Base-by-base conservation (phyloP, 352 stramenopile species). In the Pythium grandisporangium region DNA sequence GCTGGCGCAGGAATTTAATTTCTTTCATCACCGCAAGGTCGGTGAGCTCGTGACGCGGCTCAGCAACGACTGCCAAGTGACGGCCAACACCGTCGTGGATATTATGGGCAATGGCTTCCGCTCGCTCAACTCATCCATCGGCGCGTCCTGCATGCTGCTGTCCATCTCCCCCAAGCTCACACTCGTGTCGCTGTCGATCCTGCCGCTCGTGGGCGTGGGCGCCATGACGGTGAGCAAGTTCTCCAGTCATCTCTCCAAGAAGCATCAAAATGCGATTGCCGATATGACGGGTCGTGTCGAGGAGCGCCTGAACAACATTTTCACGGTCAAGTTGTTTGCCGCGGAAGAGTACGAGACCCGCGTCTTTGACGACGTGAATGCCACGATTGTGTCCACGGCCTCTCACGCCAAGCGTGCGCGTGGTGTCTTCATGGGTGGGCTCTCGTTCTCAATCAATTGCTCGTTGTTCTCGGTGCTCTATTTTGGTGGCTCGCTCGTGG, bases 381-480 rank as follows among this genome's bases (percentile, higher is more conserved):
- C 45, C 20, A 42, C 37, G 36, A 87, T 90, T 42, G 55, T 90
- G n/a, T 41, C 51, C 23, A 85, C 91, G 37, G 72, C 76, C 7
- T 56, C 70, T 11, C 67, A 63, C 8, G 78, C 79, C 16, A 91
- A 93, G 47, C 61, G 61, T 20, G 81, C 82, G n/a, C 71, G 82
- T 43, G 87, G 84, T 6, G 30, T 91, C n/a, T 96, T 96, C 53
- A 95, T 93, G 79, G 82, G 84, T 10, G 75, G 73, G 0, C 66
- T 96, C 12, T 93, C 81, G 48, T 50, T 93, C 37, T 91, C 80
- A 29, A 75, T 90, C 34, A 95, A 95, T 53, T 84, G 76, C 49
- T 95, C 86, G 39, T 61, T 96, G 24, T 90, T 93, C 48, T 88
- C 81, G 21, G 85, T 96, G 30, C 61, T 96, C 16, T 96, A 91